These are phyloP conservation scores for Plectosphaerella plurivora DNA, from an alignment of 2,329 filamentous ascomycete species.

Conservation along the genomic window DNA sequence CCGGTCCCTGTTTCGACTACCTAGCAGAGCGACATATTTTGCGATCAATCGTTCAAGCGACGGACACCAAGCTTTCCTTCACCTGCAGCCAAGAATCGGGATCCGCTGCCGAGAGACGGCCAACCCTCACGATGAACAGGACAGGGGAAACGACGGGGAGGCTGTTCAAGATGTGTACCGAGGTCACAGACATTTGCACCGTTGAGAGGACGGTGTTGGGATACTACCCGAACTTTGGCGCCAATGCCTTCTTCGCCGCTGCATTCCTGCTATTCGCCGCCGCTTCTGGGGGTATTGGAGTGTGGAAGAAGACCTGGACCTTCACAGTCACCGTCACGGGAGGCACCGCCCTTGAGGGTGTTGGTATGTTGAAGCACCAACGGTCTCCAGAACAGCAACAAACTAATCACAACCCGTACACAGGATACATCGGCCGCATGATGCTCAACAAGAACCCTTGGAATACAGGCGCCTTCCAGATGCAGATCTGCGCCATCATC, in stretches of 20 bases:
- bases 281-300: constrained; percentile 34
- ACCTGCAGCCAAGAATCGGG: background rate
- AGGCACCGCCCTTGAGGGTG: constrained; percentile 46
- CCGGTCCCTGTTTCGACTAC: background rate
- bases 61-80: background rate
- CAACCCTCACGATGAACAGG: background rate
- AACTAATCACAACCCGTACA: background rate
- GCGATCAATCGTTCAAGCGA: background rate
- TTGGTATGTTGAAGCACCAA: constrained; percentile 31
- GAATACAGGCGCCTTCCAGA: constrained; percentile 48
- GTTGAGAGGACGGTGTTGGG: constrained; percentile 48
- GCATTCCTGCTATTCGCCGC: constrained; percentile 42
- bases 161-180: constrained; percentile 23
- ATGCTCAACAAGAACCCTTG: constrained; percentile 50
- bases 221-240: constrained; percentile 52
- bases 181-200: constrained; percentile 40
- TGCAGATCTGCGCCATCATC: constrained; percentile 56
- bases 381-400: background rate
- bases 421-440: constrained; percentile 50
- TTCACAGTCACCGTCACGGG: constrained; percentile 44
- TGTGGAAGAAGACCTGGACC: constrained; percentile 50
- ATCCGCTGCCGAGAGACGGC: background rate
- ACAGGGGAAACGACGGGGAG: background rate
- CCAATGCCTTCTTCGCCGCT: constrained; percentile 49
- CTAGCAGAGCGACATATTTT: no score